Base-by-base conservation (phyloP, 768 basidiomycete genomes). In the Cyclocybe cylindracea region DNA sequence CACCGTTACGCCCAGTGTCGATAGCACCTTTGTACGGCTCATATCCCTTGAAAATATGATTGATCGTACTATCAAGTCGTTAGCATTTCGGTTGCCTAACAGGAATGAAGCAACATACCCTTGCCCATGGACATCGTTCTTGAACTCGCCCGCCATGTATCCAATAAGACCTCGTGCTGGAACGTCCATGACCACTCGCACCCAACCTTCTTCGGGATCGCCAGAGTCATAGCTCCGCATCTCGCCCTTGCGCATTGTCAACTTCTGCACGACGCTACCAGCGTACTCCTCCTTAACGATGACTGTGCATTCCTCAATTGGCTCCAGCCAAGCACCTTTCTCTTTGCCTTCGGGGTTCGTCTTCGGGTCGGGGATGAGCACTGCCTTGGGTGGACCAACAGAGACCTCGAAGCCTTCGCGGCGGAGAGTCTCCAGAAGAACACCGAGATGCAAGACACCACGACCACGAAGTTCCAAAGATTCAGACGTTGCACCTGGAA, bases 71-170 rank as follows among this genome's bases (percentile, higher is more conserved):
- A 16, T n/a, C 48, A 9, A 32, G 10, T 13, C n/a, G 2, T 50
- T 32, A 45, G 48, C 36, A 13, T 18, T 18, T 39, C 46, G 39
- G 9, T 29, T 24, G 31, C 4, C 24, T 18, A 24, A 45, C 29
- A 31, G 2, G 5, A 37, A 7, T 7, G 34, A 31, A 51, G 48
- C 16, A 16, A 54, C 67, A 18, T 39, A 76, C 76, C 78, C 77
- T 61, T 79, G 71, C 9, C 77, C 77, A 58, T 78, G 77, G 33
- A 77, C 75, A 55, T 80, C 77, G 41, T 78, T 78, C 57, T 74
- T 74, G 52, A 80, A 78, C 56, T 80, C 78, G 18, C 77, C 78
- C 44, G 77, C 74, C 73, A 80, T 75, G 50, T 78, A 80, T 6
- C 77, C 77, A 65, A 80, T 78, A 39, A 80, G 63, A 1, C 78